Base-by-base conservation (phyloP, 148 eudicot genomes). In the Rhododendron vialii region DNA sequence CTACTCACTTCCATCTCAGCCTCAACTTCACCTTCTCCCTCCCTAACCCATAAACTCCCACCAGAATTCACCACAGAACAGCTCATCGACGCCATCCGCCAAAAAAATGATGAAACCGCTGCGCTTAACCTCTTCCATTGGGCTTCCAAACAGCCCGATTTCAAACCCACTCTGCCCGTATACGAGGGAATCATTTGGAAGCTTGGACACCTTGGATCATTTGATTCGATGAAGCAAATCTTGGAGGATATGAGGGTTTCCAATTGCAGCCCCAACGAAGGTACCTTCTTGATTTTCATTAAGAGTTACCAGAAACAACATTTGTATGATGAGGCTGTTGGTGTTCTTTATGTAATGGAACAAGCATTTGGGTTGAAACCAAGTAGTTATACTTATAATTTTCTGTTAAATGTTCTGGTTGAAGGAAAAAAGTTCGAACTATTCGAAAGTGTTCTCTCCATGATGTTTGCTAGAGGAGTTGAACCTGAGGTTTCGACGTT, bases 381-480 rank as follows among this genome's bases (percentile, higher is more conserved):
- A 18, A 91, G 92, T 92, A 79, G 99, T 95, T 87, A 81, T 88
- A 86, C 86, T 51, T 97, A 84, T 85, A 94, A 97, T 82, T 88
- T 89, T 69, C 81, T 97, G 91, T 85, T 97, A 90, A 97, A 94
- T 91, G 95, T 93, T 85, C 96, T 95, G 87, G 96, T 95, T 90
- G 96, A 97, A 86, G 98, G 98, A 35, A 88, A 91, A 78, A 97
- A 89, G 86, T 91, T 97, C 87, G 93, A 91, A 43, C 48, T 95
- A 43, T 98, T 95, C 17, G 98, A 97, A 86, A 86, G n/a, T 83
- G 96, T 97, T 81, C 98, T 92, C 89, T 89, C 94, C 45, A 89
- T 74, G 88, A 97, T 97, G 99, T 82, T 89, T 33, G 86, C 82
- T 75, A 82, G 84, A 67, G 95, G 95, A 63, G 93, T 94, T 84